Evolutionary conservation across 73 alveolate genomes (phyloP).

Genomic region (Tetrahymena malaccensis): DNA sequence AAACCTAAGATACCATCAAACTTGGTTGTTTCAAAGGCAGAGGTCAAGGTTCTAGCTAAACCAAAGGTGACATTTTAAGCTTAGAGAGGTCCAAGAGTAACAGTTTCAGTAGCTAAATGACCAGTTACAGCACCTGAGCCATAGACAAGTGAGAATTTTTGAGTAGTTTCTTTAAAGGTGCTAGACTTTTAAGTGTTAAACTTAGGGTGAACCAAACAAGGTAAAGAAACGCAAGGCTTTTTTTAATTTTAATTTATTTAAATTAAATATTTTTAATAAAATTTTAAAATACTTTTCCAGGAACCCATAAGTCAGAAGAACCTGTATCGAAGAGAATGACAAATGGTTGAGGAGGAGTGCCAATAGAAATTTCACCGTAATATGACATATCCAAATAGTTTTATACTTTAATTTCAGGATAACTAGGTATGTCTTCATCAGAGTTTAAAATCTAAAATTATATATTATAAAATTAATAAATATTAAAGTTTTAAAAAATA

Average conservation of each 20-base stretch:
- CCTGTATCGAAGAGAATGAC: conserved; percentile 77
- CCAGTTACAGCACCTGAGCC: conserved; percentile 50
- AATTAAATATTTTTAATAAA: not conserved
- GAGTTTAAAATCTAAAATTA: not conserved
- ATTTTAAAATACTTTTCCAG: not conserved
- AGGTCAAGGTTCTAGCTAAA: conserved; percentile 35
- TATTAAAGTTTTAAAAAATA: not conserved
- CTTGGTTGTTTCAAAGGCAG: conserved; percentile 41
- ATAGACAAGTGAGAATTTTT: not conserved
- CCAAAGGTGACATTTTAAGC: conserved; percentile 51
- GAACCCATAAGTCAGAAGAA: conserved; percentile 74
- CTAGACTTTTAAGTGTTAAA: conserved; percentile 9
- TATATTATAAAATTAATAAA: no score
- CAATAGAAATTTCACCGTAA: conserved; percentile 56
- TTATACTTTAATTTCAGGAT: not conserved
- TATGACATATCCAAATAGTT: conserved; percentile 44
- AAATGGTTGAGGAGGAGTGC: conserved; percentile 69
- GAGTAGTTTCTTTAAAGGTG: not conserved
- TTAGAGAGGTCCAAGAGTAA: conserved; percentile 41
- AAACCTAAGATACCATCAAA: not conserved
- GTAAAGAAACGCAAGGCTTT: not conserved
- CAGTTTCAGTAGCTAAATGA: conserved; percentile 40
- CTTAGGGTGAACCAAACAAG: not conserved
- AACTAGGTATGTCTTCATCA: not conserved
- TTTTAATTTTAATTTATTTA: not conserved